These are phyloP conservation scores for Pyrenophora teres DNA, from an alignment of 2,329 filamentous ascomycete genomes.

Conservation along the genomic window DNA sequence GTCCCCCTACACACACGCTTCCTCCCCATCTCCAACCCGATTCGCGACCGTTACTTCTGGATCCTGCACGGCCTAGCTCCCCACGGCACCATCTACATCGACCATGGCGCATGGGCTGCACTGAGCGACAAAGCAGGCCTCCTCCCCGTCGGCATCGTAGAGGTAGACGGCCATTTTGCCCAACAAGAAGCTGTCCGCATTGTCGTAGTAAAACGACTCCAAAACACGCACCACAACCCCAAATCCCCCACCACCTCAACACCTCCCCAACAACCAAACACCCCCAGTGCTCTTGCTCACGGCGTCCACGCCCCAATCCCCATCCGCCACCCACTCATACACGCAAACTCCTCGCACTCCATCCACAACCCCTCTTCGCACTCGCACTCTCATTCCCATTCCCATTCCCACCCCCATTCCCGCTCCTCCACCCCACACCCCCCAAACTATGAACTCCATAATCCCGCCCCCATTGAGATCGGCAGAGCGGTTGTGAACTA, in stretches of 20 bases:
- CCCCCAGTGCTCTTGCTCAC: constrained; percentile 22
- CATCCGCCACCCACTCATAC: constrained; percentile 21
- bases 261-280: constrained; percentile 10
- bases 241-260: neutral
- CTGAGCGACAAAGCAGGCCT: constrained; percentile 83
- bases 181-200: constrained; percentile 92
- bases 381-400: constrained; percentile 22
- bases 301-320: constrained; percentile 26
- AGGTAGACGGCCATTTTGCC: constrained; percentile 83
- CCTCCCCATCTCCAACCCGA: constrained; percentile 62
- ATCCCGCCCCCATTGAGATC: constrained; percentile 66
- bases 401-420: constrained; percentile 22
- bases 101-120: constrained; percentile 82
- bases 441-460: constrained; percentile 37
- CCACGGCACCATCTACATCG: constrained; percentile 90
- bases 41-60: constrained; percentile 60
- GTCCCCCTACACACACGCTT: constrained; percentile 86
- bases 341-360: neutral
- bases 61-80: constrained; percentile 88
- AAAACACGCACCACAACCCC: constrained; percentile 5
- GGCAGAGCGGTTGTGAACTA: constrained; percentile 93
- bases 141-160: constrained; percentile 86
- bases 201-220: constrained; percentile 71
- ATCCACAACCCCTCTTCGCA: neutral
- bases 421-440: constrained; percentile 19